Base-by-base conservation (phyloP, 192 early-diverging fungal species). In the Tieghemiomyces parasiticus region DNA sequence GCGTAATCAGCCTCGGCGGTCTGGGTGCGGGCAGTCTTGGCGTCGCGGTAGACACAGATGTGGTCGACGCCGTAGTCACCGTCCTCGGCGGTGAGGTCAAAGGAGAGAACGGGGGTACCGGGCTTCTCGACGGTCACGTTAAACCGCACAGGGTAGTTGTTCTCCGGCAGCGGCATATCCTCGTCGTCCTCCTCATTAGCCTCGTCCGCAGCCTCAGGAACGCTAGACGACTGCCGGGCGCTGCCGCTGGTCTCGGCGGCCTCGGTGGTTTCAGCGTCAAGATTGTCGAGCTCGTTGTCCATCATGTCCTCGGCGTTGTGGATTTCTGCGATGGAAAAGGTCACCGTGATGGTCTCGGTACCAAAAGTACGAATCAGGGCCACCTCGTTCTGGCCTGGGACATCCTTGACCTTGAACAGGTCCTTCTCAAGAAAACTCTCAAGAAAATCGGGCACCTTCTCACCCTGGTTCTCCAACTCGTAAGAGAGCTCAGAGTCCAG, bases 1-100 rank as follows among this genome's bases (percentile, higher is more conserved):
- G 79, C 69, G 89, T 90, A 96, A 74, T 98, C 92, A 54, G 79
- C 84, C 67, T 93, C 88, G 42, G 85, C 79, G 60, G 81, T 78
- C 31, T 70, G 67, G 54, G 80, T 76, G 16, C 58, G 62, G 24
- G 88, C 88, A 6, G 90, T 62, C 38, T 78, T 73, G 30, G 75
- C 64, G 60, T 85, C 80, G 35, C 76, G 70, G 70, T 79, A 74
- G 69, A 81, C 86, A 58, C 74, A 68, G 64, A 94, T 88, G 61
- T 74, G 82, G 60, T 93, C 87, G 61, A 98, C 81, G 63, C 89
- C 81, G 65, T 95, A 86, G 35, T 82, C 71, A 61, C 86, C 86
- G 68, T 91, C 95, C 67, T 90, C 80, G 67, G 80, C 75, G 65
- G 84, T 81, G 48, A 85, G 74, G 65, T 88, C 81, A 64, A 98